Percentiles rank a stretch among this genome's conserved stretches.
Conservation (phyloP, 176 grass and related monocot species). For the Zoysia pacifica region DNA sequence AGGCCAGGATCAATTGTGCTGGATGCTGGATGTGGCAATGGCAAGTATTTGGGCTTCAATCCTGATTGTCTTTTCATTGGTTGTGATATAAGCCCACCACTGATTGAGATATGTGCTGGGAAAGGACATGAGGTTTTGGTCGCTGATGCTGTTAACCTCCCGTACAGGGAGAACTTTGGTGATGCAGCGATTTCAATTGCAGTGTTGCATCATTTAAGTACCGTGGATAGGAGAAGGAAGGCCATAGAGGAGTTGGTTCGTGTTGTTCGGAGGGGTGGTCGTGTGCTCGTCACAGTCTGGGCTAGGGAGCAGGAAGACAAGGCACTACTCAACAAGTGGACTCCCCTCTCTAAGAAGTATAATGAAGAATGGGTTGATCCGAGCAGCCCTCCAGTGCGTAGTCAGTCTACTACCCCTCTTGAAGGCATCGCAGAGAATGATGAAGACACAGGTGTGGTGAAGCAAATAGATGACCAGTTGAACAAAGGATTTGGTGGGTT, state of each 20-base stretch:
- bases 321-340: slow-evolving; percentile 82
- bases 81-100: slow-evolving; percentile 77
- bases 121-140: slow-evolving; percentile 86
- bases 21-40: slow-evolving; percentile 94
- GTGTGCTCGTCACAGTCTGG: slow-evolving; percentile 95
- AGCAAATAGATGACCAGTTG: slow-evolving; percentile 37
- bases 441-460: slow-evolving; percentile 29
- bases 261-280: slow-evolving; percentile 74
- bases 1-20: slow-evolving; percentile 66
- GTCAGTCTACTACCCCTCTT: slow-evolving; percentile 51
- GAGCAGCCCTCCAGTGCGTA: slow-evolving; percentile 52
- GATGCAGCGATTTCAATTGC: slow-evolving; percentile 91
- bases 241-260: slow-evolving; percentile 89
- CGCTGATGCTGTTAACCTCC: slow-evolving; percentile 87
- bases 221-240: slow-evolving; percentile 75
- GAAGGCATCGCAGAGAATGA: slow-evolving; percentile 77
- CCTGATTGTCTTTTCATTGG: slow-evolving; percentile 82
- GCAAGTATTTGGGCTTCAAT: slow-evolving; percentile 89
- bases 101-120: slow-evolving; percentile 76
- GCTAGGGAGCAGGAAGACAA: slow-evolving; percentile 87
- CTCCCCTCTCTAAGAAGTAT: slow-evolving; percentile 79
- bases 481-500: slow-evolving; percentile 33
- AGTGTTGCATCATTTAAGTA: slow-evolving; percentile 91
- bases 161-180: slow-evolving; percentile 81
- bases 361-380: slow-evolving; percentile 89